Evolutionary conservation across 129 eudicot species (phyloP).

Genomic region (Flaveria sonorensis): DNA sequence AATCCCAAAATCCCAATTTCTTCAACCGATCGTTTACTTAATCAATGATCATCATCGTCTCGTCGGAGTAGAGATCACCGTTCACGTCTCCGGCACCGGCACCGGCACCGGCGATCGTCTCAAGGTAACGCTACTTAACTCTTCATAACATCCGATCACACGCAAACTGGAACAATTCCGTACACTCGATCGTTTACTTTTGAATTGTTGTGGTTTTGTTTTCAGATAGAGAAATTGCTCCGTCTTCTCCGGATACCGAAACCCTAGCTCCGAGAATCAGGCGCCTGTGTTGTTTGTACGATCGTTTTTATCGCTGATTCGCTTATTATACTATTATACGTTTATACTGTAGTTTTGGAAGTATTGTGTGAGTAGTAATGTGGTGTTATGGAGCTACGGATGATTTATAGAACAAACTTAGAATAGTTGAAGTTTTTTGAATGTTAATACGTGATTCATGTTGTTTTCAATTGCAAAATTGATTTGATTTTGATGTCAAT

Average conservation of each 20-base stretch:
- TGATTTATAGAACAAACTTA: no score
- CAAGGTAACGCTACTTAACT: background rate
- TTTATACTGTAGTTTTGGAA: background rate
- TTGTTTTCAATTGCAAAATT: background rate
- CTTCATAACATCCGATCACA: background rate
- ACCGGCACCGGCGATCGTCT: conserved; percentile 12
- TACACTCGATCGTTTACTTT: conserved; percentile 8
- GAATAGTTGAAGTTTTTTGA: no score
- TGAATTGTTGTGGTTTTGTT: background rate
- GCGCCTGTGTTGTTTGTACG: background rate
- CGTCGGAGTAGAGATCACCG: background rate
- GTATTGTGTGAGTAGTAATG: background rate
- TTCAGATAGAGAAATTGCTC: conserved; percentile 10
- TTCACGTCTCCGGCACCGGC: background rate
- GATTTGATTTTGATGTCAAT: background rate
- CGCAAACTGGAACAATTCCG: background rate
- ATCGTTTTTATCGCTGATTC: background rate
- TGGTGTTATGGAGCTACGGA: background rate
- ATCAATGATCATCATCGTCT: no score
- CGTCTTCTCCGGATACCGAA: conserved; percentile 7
- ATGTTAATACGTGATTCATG: no score
- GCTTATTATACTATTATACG: background rate
- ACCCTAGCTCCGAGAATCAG: conserved; percentile 26
- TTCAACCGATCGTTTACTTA: background rate
- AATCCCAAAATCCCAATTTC: background rate